Evolutionary conservation across 2,329 filamentous ascomycete species (phyloP), one percentile per base, ranked within the genome.

Genomic region (Periconia digitata): DNA sequence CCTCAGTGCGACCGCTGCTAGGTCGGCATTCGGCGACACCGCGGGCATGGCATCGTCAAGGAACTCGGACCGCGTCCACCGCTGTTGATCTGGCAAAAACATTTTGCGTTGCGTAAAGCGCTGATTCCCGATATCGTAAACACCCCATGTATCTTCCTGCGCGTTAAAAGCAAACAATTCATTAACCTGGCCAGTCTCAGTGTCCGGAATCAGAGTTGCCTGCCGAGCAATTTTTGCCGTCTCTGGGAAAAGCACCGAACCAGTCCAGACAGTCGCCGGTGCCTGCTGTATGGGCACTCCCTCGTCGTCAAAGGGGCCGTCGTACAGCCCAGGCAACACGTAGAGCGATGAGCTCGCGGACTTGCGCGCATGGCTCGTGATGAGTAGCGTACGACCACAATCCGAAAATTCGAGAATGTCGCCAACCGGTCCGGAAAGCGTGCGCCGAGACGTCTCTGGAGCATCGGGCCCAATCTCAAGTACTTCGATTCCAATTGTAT

Each of bases 401-500:
- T 72, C 70, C 0, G 71, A 72, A 38, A 73, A 73, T 37, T 71
- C 63, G 22, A 73, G 53, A 1, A 59, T 61, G 36, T 72, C 70
- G 38, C 70, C 69, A 1, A 66, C 61, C 3, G 67, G 64, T 1
- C 69, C 69, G 8, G 67, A 70, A 8, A 73, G 64, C 5, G 66
- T 66, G 4, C 71, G 60, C 41, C 66, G 54, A 23, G 63, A 56
- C 3, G 70, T 62, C 38, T 68, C 70, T 6, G 65, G 63, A 1
- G 83, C 84, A 44, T 78, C 81, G 2, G 85, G 77, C 40, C 82
- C 83, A 34, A 95, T 75, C 5, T 90, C 88, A 22, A 89, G 85
- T 0, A 96, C 88, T 69, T 96, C 91, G 53, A 96, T 92, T n/a
- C 89, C 89, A 46, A 89, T 88, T 63, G 90, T 85, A 69, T 92